These are phyloP conservation scores for Lactifluus piperatus DNA, from an alignment of 768 basidiomycete species.

Conservation along the genomic window DNA sequence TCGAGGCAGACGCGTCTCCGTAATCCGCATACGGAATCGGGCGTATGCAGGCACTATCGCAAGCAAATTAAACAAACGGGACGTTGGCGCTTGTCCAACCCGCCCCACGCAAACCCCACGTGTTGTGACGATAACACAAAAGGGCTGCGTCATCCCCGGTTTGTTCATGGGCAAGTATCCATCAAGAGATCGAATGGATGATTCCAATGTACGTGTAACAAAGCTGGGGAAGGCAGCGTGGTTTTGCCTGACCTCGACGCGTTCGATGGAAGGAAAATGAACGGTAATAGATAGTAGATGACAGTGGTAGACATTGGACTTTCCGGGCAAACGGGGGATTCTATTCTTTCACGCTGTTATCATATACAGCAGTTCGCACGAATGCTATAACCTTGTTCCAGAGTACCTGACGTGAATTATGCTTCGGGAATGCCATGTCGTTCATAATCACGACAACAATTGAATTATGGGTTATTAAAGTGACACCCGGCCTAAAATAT, in stretches of 20 bases:
- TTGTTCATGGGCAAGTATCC: not conserved
- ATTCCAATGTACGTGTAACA: slow-evolving; percentile 6
- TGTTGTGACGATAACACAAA: slow-evolving; percentile 9
- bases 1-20: slow-evolving; percentile 3
- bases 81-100: not conserved
- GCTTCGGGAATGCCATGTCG: not conserved
- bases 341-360: slow-evolving; percentile 2
- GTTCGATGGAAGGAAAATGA: slow-evolving; percentile 1
- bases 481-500: slow-evolving; percentile 1
- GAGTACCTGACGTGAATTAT: not conserved
- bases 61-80: not conserved
- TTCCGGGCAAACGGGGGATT: not conserved
- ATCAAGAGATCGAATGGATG: not conserved
- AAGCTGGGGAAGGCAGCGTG: not conserved
- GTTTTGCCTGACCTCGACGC: not conserved
- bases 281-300: slow-evolving; percentile 12
- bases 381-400: slow-evolving; percentile 8
- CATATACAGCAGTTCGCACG: not conserved
- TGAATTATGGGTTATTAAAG: not conserved
- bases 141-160: slow-evolving; percentile 5
- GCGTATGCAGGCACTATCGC: slow-evolving; percentile 3
- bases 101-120: slow-evolving; percentile 15
- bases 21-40: slow-evolving; percentile 3
- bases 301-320: slow-evolving; percentile 1
- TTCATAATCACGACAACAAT: slow-evolving; percentile 9